These are phyloP conservation scores for Tetracentron sinense DNA, from an alignment of 164 flowering plant genomes.

Conservation along the genomic window DNA sequence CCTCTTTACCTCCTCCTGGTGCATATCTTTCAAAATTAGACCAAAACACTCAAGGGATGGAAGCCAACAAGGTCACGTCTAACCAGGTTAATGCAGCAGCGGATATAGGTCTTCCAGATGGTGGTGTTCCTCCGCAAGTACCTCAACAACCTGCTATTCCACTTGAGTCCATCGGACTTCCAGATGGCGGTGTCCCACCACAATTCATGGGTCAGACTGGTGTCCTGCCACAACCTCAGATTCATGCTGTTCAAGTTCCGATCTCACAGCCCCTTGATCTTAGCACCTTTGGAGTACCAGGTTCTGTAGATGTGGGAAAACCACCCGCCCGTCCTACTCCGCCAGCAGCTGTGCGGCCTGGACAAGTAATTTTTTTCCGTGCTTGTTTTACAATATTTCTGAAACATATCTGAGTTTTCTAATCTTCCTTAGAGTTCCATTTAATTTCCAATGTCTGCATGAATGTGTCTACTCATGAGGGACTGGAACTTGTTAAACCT, in stretches of 20 bases:
- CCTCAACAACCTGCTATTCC: conserved; percentile 41
- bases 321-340: conserved; percentile 46
- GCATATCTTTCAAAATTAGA: conserved; percentile 48
- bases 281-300: conserved; percentile 68
- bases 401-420: too few species aligned
- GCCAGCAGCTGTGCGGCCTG: conserved; percentile 83
- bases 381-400: not conserved
- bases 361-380: conserved; percentile 54
- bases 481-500: not conserved
- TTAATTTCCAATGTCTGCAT: not conserved
- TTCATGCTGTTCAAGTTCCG: conserved; percentile 35
- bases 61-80: conserved; percentile 27
- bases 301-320: conserved; percentile 42
- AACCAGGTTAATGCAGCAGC: conserved; percentile 36
- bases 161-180: conserved; percentile 61
- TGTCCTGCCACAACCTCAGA: conserved; percentile 31
- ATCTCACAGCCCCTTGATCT: conserved; percentile 84
- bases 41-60: conserved; percentile 42
- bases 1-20: conserved; percentile 75
- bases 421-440: not conserved
- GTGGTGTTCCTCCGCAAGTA: conserved; percentile 73
- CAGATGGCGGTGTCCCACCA: conserved; percentile 96
- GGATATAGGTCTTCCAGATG: conserved; percentile 66
- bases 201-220: conserved; percentile 43
- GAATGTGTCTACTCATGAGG: not conserved